Conservation (phyloP, 352 stramenopile genomes). For the Thraustochytrium striatum region DNA sequence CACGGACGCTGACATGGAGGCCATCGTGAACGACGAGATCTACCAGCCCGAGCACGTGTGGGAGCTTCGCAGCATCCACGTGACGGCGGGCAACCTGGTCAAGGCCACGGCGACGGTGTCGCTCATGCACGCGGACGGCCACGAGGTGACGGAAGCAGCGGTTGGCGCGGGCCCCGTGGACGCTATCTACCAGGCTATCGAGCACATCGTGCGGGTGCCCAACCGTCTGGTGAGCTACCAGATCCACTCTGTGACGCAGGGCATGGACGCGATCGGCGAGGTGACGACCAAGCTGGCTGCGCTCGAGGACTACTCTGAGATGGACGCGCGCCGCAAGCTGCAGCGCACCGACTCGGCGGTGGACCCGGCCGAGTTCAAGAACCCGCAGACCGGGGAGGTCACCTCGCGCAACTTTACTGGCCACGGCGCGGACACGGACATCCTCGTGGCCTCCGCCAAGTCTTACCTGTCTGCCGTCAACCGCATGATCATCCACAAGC, state of each 20-base stretch:
- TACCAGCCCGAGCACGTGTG: slow-evolving; percentile 75
- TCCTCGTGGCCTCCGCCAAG: slow-evolving; percentile 75
- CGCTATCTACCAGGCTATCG: slow-evolving; percentile 76
- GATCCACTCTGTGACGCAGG: slow-evolving; percentile 77
- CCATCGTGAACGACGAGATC: slow-evolving; percentile 78
- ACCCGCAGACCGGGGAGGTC: slow-evolving; percentile 73
- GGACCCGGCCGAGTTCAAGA: slow-evolving; percentile 61
- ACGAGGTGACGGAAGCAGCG: slow-evolving; percentile 77
- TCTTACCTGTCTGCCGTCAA: slow-evolving; percentile 80
- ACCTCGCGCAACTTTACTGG: slow-evolving; percentile 77
- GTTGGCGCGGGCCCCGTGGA: slow-evolving; percentile 79
- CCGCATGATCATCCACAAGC: slow-evolving; percentile 69
- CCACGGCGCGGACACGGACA: slow-evolving; percentile 79
- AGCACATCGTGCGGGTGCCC: slow-evolving; percentile 69
- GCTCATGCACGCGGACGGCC: slow-evolving; percentile 75
- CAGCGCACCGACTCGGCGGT: slow-evolving; percentile 46
- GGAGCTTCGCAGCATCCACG: slow-evolving; percentile 77
- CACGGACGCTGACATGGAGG: slow-evolving; percentile 81
- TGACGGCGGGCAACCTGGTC: slow-evolving; percentile 78
- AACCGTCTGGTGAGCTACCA: slow-evolving; percentile 78
- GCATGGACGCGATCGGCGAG: slow-evolving; percentile 73
- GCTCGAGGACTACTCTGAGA: slow-evolving; percentile 60
- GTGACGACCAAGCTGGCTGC: slow-evolving; percentile 75
- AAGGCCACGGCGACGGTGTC: slow-evolving; percentile 82
- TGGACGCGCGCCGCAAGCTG: slow-evolving; percentile 47